These are phyloP conservation scores for Grosmannia clavigera DNA, from an alignment of 2,329 filamentous ascomycete genomes.

Conservation along the genomic window DNA sequence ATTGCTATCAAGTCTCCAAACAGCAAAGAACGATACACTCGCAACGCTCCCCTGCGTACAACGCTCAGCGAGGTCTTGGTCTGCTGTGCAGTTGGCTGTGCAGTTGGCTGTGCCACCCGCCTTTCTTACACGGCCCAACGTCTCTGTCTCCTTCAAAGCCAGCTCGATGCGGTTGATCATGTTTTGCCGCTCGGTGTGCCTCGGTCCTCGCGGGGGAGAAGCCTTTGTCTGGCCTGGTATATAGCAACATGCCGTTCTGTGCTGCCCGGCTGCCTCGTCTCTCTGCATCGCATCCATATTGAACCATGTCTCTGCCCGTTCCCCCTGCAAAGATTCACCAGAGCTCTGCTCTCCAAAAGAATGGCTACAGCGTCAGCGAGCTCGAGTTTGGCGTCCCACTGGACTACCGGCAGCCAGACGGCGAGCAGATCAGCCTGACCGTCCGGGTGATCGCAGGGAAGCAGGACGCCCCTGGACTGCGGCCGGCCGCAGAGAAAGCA, in stretches of 20 bases:
- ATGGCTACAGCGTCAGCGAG: background rate
- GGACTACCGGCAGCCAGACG: slow-evolving; percentile 1
- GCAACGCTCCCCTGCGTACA: background rate
- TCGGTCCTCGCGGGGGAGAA: background rate
- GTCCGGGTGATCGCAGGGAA: background rate
- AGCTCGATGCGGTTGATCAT: background rate
- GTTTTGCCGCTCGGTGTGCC: background rate
- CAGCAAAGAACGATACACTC: background rate
- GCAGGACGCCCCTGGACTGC: background rate
- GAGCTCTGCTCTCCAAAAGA: background rate
- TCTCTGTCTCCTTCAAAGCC: background rate
- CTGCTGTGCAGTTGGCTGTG: background rate
- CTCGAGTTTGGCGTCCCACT: slow-evolving; percentile 7
- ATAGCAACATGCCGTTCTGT: no score
- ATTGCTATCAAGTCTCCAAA: background rate
- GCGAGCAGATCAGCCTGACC: background rate
- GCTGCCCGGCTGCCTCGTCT: background rate
- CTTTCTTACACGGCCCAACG: background rate
- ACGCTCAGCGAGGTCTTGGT: background rate
- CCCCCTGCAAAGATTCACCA: background rate
- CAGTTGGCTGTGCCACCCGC: background rate
- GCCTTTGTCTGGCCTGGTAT: background rate
- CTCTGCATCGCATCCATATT: background rate
- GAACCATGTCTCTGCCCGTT: background rate
- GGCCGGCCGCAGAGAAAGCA: background rate